Evolutionary conservation across 345 rosid species (phyloP).

Genomic region (Brassica carinata): DNA sequence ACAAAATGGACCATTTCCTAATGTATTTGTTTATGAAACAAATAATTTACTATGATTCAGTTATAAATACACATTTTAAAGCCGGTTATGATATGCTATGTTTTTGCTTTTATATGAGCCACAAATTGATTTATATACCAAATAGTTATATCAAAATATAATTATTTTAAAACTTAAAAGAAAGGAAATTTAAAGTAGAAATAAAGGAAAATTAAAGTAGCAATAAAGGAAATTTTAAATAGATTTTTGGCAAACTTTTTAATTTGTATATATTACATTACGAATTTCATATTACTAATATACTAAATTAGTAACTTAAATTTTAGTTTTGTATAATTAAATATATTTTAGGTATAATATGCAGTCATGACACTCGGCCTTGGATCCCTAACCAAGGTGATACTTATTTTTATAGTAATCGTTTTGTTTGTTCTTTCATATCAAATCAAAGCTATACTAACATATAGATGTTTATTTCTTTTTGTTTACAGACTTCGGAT

Average conservation of each 20-base stretch:
- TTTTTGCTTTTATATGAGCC: neutral
- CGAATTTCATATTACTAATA: neutral
- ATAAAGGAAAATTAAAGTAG: neutral
- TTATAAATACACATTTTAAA: neutral
- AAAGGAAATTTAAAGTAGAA: neutral
- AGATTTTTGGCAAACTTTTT: neutral
- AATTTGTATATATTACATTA: neutral
- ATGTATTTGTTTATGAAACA: neutral
- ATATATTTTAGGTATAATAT: neutral
- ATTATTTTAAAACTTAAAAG: neutral
- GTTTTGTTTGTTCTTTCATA: no score
- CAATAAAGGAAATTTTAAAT: neutral
- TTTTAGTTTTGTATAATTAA: neutral
- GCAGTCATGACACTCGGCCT: no score
- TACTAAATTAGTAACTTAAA: neutral
- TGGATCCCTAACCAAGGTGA: no score
- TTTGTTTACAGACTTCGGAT: no score
- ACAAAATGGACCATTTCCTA: neutral
- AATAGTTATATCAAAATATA: neutral
- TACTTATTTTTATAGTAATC: no score
- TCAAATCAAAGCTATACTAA: no score
- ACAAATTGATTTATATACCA: neutral
- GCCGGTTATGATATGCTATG: neutral
- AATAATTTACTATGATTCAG: neutral
- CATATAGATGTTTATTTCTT: no score